Evolutionary conservation across 2,329 filamentous ascomycete genomes (phyloP), one percentile per base, ranked within the genome.

Genomic region (Trichothecium sympodiale): DNA sequence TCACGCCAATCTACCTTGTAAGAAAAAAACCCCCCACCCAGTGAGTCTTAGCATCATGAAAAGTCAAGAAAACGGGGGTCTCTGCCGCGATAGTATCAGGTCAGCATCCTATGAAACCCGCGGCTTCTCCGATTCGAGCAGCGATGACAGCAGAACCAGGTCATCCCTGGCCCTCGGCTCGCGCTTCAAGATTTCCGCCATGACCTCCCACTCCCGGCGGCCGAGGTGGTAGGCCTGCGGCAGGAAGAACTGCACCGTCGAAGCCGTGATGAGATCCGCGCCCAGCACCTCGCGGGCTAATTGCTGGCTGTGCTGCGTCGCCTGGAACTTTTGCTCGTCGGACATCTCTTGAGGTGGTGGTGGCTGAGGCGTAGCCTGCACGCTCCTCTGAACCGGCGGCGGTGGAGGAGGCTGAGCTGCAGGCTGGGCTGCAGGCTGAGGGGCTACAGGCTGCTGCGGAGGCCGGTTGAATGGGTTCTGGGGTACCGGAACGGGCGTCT

Each of bases 181-280:
- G 9, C 69, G 65, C 34, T 77, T 69, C 17, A 86, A 67, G 12
- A 89, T 78, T 28, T 71, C 67, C 35, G 72, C 69, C 42, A 95
- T 73, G 18, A 91, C 74, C 37, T 73, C 67, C 71, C 91, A 80
- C 51, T 93, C 83, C 13, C 71, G 62, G n/a, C 73, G 65, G 31
- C 77, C 69, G 65, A 83, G 84, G 34, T 72, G 70, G 15, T 70
- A 74, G 1, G 79, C 80, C 43, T 83, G 77, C 5, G 77, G 73
- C 31, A 86, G 62, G 4, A 88, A 61, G 46, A 86, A 81, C 17
- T 74, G 67, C 8, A 84, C 75, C 0, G 80, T 82, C 0, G 80
- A 74, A 13, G 74, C 72, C 16, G 63, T 64, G 10, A 79, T 71
- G 31, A 80, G 64, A 0, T 36, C 34, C n/a, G 66, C 56, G 0